phyloP scores from a whole-genome alignment of 768 basidiomycete genomes.

The Phylloporus sp. region DNA sequence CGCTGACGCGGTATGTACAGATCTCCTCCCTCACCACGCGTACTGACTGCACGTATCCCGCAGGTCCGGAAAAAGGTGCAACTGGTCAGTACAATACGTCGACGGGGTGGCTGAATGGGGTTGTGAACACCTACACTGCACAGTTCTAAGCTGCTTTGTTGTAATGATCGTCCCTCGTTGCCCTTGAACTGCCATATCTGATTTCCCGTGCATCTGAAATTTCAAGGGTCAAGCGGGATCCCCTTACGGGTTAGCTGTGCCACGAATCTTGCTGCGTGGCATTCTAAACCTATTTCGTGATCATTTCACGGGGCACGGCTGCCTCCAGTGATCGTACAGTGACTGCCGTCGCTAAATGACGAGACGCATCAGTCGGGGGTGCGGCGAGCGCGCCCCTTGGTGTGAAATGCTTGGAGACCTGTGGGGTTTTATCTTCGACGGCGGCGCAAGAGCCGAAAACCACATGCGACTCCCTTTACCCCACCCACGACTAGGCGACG shows the following conservation, averaged over 20 bases:
- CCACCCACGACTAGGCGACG: conserved; percentile 15
- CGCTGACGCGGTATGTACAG: conserved; percentile 62
- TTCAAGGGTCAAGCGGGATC: conserved; percentile 1
- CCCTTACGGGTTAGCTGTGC: conserved; percentile 10
- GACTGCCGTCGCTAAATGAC: conserved; percentile 1
- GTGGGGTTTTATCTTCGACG: conserved; percentile 11
- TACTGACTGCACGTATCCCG: conserved; percentile 14
- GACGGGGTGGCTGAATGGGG: conserved; percentile 55
- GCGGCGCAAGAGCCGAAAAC: conserved; percentile 13
- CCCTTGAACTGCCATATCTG: conserved; percentile 1
- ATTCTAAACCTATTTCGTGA: conserved; percentile 5
- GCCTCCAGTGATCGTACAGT: conserved; percentile 6
- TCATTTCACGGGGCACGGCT: conserved; percentile 13
- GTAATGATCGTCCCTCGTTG: background rate
- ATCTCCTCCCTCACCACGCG: conserved; percentile 5
- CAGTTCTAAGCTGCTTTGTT: conserved; percentile 2
- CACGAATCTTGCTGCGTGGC: conserved; percentile 7
- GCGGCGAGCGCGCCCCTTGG: conserved; percentile 2
- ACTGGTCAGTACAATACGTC: conserved; percentile 73
- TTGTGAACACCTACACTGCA: conserved; percentile 4
- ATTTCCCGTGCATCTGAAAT: conserved; percentile 1
- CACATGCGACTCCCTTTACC: conserved; percentile 6
- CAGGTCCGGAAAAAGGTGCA: conserved; percentile 84
- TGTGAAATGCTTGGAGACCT: conserved; percentile 9
- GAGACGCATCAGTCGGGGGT: background rate